phyloP scores from a whole-genome alignment of 805 yeast genomes.

The Sugiyamaella valdiviana region DNA sequence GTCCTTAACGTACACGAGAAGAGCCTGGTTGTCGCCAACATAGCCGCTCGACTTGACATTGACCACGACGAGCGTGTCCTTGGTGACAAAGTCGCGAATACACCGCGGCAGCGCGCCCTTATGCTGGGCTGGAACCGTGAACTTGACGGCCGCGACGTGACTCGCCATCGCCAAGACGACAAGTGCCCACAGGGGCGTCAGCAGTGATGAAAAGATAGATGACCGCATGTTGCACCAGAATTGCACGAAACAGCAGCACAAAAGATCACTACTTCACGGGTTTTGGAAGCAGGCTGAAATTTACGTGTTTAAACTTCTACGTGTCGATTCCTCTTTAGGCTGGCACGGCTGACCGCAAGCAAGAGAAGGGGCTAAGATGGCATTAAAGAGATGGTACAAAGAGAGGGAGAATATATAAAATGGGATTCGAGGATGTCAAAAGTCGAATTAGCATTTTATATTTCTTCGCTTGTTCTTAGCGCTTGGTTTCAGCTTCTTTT shows the following conservation, averaged over 20 bases:
- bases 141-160: constrained; percentile 25
- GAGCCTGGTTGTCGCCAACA: constrained; percentile 79
- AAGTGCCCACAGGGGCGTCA: not conserved
- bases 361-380: too few relatives aligned
- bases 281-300: not conserved
- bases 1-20: constrained; percentile 55
- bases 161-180: constrained; percentile 2
- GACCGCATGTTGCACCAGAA: not conserved
- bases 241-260: too few relatives aligned
- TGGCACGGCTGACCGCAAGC: too few relatives aligned
- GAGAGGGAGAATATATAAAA: too few relatives aligned
- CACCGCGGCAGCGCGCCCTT: constrained; percentile 52
- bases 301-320: not conserved
- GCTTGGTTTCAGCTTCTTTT: too few relatives aligned
- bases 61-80: constrained; percentile 82
- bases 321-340: not conserved
- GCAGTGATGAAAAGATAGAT: not conserved
- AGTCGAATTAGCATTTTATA: too few relatives aligned
- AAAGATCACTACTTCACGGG: too few relatives aligned
- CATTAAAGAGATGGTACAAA: too few relatives aligned
- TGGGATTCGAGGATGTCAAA: too few relatives aligned
- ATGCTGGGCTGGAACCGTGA: constrained; percentile 29
- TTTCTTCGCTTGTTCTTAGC: too few relatives aligned
- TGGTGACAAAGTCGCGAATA: constrained; percentile 83
- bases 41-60: constrained; percentile 68